A percentile compares a stretch with the other conserved stretches of the same genome.
These are phyloP conservation scores for Penicillium verhagenii DNA, from an alignment of 495 filamentous ascomycete genomes.

Conservation along the genomic window DNA sequence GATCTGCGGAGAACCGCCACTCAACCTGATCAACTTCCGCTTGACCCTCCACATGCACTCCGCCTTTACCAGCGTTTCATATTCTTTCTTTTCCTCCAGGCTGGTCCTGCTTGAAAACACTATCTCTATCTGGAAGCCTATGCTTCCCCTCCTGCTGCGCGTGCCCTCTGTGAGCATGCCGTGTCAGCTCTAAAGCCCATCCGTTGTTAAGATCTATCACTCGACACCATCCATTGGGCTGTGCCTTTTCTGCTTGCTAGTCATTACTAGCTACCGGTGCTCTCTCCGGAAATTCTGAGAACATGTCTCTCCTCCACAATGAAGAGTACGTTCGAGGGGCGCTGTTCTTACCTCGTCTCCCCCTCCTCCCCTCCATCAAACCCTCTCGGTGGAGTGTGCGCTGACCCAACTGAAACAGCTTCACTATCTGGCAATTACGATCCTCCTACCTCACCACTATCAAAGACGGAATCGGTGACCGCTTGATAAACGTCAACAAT, in stretches of 20 bases:
- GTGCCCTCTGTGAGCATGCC: slow-evolving; percentile 18
- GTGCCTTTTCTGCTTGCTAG: not conserved
- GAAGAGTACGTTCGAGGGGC: slow-evolving; percentile 72
- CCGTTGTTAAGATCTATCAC: slow-evolving; percentile 1
- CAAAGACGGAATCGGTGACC: slow-evolving; percentile 93
- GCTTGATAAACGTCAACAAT: slow-evolving; percentile 89
- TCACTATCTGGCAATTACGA: slow-evolving; percentile 90
- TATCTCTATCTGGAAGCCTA: slow-evolving; percentile 10
- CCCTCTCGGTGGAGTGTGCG: not conserved
- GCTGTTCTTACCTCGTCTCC: not conserved
- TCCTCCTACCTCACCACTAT: slow-evolving; percentile 86
- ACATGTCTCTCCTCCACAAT: slow-evolving; percentile 92
- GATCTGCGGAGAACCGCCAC: slow-evolving; percentile 25
- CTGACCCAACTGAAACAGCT: slow-evolving; percentile 50
- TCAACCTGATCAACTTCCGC: slow-evolving; percentile 14
- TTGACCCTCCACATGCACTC: slow-evolving; percentile 11
- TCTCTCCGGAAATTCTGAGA: not conserved
- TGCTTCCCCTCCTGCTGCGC: slow-evolving; percentile 9
- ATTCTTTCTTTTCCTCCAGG: slow-evolving; percentile 24
- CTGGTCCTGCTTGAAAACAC: slow-evolving; percentile 36
- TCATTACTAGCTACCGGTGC: not conserved
- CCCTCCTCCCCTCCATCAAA: too few relatives aligned
- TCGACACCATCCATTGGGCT: slow-evolving; percentile 4
- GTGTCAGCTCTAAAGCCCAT: slow-evolving; percentile 3
- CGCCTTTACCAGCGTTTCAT: not conserved